Conservation (phyloP, 257 asterid genomes). For the Avicennia marina region DNA sequence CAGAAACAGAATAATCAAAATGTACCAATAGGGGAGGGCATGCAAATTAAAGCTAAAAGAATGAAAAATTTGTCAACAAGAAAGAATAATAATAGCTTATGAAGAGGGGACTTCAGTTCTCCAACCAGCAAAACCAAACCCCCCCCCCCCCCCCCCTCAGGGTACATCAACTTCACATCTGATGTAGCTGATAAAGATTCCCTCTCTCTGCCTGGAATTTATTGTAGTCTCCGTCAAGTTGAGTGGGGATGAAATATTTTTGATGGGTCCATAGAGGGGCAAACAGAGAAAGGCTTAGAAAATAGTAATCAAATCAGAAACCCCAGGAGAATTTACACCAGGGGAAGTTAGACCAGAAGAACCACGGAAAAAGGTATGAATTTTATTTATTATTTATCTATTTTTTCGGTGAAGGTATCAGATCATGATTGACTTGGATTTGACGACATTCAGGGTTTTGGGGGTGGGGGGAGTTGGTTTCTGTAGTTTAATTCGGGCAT, state of each 20-base stretch:
- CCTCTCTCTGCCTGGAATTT: constrained; percentile 21
- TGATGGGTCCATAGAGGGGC: constrained; percentile 22
- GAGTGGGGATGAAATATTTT: constrained; percentile 17
- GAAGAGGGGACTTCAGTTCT: constrained; percentile 6
- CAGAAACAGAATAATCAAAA: constrained; percentile 2
- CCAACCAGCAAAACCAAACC: too few relatives aligned
- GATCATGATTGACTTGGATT: constrained; percentile 24
- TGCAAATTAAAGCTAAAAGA: constrained; percentile 21
- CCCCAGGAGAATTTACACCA: too few relatives aligned
- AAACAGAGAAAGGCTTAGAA: constrained; percentile 7
- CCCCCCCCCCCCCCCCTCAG: too few relatives aligned
- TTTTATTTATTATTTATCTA: background rate
- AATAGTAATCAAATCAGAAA: background rate
- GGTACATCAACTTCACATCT: constrained; percentile 16
- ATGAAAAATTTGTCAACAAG: constrained; percentile 17
- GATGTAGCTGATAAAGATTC: constrained; percentile 19
- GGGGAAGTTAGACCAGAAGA: constrained; percentile 7
- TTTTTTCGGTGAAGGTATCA: background rate
- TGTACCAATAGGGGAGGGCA: constrained; percentile 5
- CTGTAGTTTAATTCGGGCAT: constrained; percentile 1
- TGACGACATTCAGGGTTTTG: constrained; percentile 22
- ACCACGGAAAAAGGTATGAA: constrained; percentile 34
- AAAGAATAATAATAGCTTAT: constrained; percentile 7
- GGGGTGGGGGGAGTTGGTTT: constrained; percentile 11
- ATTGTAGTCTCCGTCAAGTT: constrained; percentile 30